Percentiles rank a stretch among this genome's conserved stretches.
phyloP scores from a whole-genome alignment of 2,329 filamentous ascomycete genomes.

The Colletotrichum sp. region DNA sequence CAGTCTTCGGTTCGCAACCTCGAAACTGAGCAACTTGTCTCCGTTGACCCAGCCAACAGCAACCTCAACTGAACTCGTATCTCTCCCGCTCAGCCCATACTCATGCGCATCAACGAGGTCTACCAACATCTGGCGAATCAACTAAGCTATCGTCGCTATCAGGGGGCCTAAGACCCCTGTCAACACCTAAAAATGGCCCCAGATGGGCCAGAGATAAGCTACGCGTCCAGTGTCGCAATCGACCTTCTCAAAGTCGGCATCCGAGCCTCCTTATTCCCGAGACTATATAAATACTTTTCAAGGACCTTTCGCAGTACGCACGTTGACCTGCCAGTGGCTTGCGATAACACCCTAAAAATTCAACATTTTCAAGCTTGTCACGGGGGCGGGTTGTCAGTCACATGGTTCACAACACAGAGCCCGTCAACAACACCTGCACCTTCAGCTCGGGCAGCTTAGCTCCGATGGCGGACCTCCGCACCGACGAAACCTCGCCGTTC shows the following conservation, averaged over 20 bases:
- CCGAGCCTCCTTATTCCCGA: constrained; percentile 1
- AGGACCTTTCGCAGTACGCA: neutral
- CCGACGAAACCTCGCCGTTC: constrained; percentile 18
- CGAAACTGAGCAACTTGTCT: neutral
- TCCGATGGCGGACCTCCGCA: constrained; percentile 12
- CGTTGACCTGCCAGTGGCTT: neutral
- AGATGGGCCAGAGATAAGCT: neutral
- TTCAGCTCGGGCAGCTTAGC: neutral
- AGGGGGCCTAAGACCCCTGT: constrained; percentile 1
- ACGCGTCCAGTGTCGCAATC: constrained; percentile 12
- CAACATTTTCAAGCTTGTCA: neutral
- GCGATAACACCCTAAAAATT: neutral
- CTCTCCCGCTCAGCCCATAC: neutral
- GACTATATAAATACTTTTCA: neutral
- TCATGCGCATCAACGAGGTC: neutral
- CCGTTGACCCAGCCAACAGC: neutral
- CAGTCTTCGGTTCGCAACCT: neutral
- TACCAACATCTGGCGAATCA: neutral
- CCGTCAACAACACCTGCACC: neutral
- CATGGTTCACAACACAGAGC: neutral
- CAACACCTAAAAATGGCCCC: neutral
- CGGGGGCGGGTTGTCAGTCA: neutral
- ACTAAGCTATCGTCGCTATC: neutral
- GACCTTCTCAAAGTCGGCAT: constrained; percentile 16
- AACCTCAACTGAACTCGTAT: neutral